These are phyloP conservation scores for Pichia nakasei DNA, from an alignment of 805 yeast genomes.

Conservation along the genomic window DNA sequence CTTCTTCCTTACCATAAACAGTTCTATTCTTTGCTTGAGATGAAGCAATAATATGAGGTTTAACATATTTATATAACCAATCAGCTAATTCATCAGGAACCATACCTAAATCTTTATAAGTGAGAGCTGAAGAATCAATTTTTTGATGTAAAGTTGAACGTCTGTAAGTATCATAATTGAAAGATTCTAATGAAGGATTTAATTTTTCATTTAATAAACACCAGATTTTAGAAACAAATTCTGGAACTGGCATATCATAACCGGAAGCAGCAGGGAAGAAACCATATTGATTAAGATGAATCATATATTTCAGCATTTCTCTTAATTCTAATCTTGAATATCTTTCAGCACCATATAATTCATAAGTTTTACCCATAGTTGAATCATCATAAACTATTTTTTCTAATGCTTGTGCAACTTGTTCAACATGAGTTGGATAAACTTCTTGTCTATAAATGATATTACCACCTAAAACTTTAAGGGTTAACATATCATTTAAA, in stretches of 20 bases:
- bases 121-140: conserved; percentile 49
- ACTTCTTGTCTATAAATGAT: conserved; percentile 58
- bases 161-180: conserved; percentile 66
- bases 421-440: conserved; percentile 67
- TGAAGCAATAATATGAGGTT: conserved; percentile 27
- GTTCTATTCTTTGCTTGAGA: conserved; percentile 31
- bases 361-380: conserved; percentile 68
- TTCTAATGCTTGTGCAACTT: conserved; percentile 74
- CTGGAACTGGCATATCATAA: conserved; percentile 33
- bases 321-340: conserved; percentile 55
- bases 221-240: conserved; percentile 24
- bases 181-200: conserved; percentile 30
- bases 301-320: conserved; percentile 51
- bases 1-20: conserved; percentile 29
- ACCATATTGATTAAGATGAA: conserved; percentile 28
- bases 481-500: conserved; percentile 49
- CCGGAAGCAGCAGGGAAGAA: conserved; percentile 31
- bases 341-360: conserved; percentile 64
- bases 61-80: conserved; percentile 36
- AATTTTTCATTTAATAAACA: conserved; percentile 33
- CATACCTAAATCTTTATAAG: conserved; percentile 67
- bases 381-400: conserved; percentile 73
- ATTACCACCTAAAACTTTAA: conserved; percentile 52
- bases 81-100: conserved; percentile 45
- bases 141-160: conserved; percentile 63